These are phyloP conservation scores for Colletotrichum incanum DNA, from an alignment of 2,329 filamentous ascomycete species.

Conservation along the genomic window DNA sequence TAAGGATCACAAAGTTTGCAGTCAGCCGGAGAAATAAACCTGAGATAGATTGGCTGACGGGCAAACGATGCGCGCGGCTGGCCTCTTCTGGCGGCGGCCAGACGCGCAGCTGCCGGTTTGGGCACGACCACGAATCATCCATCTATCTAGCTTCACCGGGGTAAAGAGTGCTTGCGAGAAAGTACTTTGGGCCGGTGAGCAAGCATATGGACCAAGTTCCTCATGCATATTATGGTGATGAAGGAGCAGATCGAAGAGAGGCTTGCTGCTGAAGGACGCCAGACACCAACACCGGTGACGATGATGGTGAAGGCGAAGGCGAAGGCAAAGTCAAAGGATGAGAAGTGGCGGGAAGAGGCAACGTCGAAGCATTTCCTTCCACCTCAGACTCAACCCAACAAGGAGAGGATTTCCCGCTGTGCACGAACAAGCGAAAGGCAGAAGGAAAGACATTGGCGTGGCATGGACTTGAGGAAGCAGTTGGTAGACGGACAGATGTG, in stretches of 20 bases:
- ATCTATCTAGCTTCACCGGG: neutral
- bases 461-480: neutral
- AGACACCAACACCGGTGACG: neutral
- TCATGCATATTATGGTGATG: neutral
- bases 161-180: neutral
- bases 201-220: neutral
- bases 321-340: neutral
- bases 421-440: neutral
- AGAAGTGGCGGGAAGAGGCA: slow-evolving; percentile 1
- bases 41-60: slow-evolving; percentile 16
- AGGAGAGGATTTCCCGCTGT: neutral
- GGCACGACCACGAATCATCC: neutral
- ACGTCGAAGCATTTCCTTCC: neutral
- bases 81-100: neutral
- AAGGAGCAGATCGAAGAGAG: neutral
- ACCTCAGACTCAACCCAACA: neutral
- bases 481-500: neutral
- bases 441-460: neutral
- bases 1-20: neutral
- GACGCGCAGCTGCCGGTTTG: neutral
- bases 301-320: too few relatives aligned
- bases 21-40: slow-evolving; percentile 16
- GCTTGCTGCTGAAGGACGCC: neutral
- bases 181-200: neutral
- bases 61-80: neutral